Base-by-base conservation (phyloP, 345 rosid genomes). In the Clausena lansium region DNA sequence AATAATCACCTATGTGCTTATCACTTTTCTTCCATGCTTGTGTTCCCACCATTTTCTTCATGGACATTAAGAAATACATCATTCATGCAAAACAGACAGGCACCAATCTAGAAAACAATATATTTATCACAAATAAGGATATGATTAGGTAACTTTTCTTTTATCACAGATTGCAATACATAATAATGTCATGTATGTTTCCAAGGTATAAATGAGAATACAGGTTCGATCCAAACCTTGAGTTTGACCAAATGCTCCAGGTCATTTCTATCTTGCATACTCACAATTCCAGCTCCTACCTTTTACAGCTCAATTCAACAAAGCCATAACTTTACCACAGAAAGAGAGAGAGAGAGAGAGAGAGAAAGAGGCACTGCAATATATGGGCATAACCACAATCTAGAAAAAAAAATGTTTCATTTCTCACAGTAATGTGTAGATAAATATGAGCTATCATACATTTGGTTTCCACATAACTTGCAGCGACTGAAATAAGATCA, bases 11-110 rank as follows among this genome's bases (percentile, higher is more conserved):
- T 25, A n/a, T 2, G 70, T 50, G 81, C 82, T 78, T 0, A 79
- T 82, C 87, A 27, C 60, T 82, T 74, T 82, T 74, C 84, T 83
- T 15, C 52, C 72, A 50, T 25, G 62, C 62, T 81, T 67, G 78
- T 64, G 77, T 70, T 82, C 85, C 85, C 85, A 81, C 86, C 81
- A 74, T 72, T 76, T 75, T 69, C 76, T 76, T 69, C 73, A 68
- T 35, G 17, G 47, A 73, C 30, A 70, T 77, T 58, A 65, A 76
- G 54, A 19, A 59, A 71, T 69, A 32, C 0, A 78, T 38, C 62
- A 50, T 6, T 30, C 73, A 79, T 65, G 81, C 81, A 79, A 70
- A 24, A 63, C 57, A 60, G 52, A 63, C 30, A 59, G 9, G 7
- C 57, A 61, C 60, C 64, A 50, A 76, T 28, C 39, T 22, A 61